Percentiles rank a stretch among this genome's conserved stretches.
These are phyloP conservation scores for Exobasidium rhododendri DNA, from an alignment of 1,284 basidiomycete genomes.

Conservation along the genomic window DNA sequence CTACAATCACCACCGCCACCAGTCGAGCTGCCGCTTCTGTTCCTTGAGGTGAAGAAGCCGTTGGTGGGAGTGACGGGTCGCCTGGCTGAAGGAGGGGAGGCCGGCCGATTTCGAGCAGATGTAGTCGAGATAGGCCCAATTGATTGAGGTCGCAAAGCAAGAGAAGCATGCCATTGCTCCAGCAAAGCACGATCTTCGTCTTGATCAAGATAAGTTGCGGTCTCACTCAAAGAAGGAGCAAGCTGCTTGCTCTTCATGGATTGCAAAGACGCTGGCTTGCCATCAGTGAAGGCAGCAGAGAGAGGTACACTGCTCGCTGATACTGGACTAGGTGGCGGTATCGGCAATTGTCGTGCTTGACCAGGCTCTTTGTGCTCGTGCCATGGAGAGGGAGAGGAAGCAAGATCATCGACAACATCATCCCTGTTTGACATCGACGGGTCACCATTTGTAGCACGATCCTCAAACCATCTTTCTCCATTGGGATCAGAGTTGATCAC, in stretches of 20 bases:
- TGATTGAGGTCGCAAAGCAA: conserved; percentile 4
- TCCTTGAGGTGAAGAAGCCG: neutral
- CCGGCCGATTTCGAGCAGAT: no score
- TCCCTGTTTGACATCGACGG: neutral
- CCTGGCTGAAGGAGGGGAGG: neutral
- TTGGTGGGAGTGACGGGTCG: neutral
- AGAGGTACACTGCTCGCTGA: neutral
- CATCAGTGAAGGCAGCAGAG: neutral
- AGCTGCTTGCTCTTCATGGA: conserved; percentile 2
- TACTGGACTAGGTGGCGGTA: no score
- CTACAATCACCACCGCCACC: neutral
- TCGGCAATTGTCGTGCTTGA: no score
- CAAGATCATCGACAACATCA: neutral
- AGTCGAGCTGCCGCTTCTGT: neutral
- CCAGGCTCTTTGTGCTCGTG: no score
- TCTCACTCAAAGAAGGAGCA: neutral
- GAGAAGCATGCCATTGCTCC: conserved; percentile 20
- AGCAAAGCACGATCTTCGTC: conserved; percentile 17
- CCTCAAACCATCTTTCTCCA: conserved; percentile 29
- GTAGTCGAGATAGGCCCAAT: neutral
- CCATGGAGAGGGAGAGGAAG: no score
- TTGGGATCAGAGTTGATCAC: conserved; percentile 40
- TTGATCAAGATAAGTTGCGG: no score
- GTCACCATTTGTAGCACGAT: neutral
- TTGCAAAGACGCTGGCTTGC: neutral